A percentile compares a stretch with the other conserved stretches of the same genome.
Evolutionary conservation across 2,329 filamentous ascomycete genomes (phyloP).

Genomic region (Pestalotiopsis sp.): DNA sequence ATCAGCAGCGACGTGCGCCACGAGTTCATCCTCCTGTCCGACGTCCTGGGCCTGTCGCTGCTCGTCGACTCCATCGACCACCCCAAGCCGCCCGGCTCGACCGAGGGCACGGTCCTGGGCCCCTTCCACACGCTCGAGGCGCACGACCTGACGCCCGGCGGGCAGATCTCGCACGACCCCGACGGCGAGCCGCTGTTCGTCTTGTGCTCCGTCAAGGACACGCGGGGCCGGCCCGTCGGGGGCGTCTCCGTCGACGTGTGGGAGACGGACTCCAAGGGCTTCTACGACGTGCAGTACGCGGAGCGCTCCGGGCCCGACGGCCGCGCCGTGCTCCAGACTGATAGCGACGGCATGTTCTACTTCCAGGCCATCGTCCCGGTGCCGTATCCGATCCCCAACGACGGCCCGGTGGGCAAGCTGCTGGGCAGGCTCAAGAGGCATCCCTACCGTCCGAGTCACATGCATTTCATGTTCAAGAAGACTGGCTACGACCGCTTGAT

Average conservation of each 20-base stretch:
- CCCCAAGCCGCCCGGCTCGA: slow-evolving; percentile 70
- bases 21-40: slow-evolving; percentile 83
- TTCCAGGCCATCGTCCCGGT: slow-evolving; percentile 85
- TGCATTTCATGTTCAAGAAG: slow-evolving; percentile 91
- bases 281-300: slow-evolving; percentile 80
- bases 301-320: slow-evolving; percentile 68
- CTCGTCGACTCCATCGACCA: slow-evolving; percentile 83
- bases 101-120: slow-evolving; percentile 79
- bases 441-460: slow-evolving; percentile 74
- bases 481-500: slow-evolving; percentile 77
- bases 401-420: slow-evolving; percentile 79
- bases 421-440: slow-evolving; percentile 69
- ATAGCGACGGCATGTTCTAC: slow-evolving; percentile 76
- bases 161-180: slow-evolving; percentile 67
- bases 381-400: slow-evolving; percentile 81
- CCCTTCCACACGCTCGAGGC: slow-evolving; percentile 86
- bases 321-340: slow-evolving; percentile 69
- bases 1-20: slow-evolving; percentile 75
- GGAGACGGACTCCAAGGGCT: slow-evolving; percentile 79
- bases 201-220: slow-evolving; percentile 72
- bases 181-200: slow-evolving; percentile 72
- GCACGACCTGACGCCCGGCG: slow-evolving; percentile 57
- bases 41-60: slow-evolving; percentile 77
- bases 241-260: slow-evolving; percentile 79
- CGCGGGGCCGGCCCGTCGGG: slow-evolving; percentile 60